These are phyloP conservation scores for Tilletiopsis washingtonensis DNA, from an alignment of 1,284 basidiomycete species.

Conservation along the genomic window DNA sequence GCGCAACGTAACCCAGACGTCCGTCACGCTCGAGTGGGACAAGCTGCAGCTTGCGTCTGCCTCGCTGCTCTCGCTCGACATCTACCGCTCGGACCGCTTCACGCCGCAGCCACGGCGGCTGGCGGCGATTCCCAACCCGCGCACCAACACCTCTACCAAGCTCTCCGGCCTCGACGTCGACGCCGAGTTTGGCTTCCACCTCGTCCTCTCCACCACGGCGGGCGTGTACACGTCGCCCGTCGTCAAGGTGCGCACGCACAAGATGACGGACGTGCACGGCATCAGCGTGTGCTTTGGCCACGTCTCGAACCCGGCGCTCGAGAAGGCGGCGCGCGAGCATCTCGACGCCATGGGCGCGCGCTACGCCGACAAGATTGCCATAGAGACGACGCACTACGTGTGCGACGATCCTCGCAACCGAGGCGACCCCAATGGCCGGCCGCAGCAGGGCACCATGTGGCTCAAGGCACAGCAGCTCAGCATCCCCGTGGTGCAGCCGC, in stretches of 20 bases:
- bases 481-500: constrained; percentile 44
- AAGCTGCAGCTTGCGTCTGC: constrained; percentile 35
- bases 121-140: constrained; percentile 41
- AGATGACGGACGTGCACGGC: constrained; percentile 40
- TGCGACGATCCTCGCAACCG: constrained; percentile 34
- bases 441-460: constrained; percentile 13
- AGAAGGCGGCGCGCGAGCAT: constrained; percentile 22
- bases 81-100: constrained; percentile 28
- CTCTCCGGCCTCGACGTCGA: constrained; percentile 41
- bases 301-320: constrained; percentile 19
- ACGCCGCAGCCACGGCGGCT: constrained; percentile 11
- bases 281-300: constrained; percentile 43
- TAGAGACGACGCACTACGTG: constrained; percentile 50
- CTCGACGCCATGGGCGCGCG: constrained; percentile 30
- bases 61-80: constrained; percentile 38
- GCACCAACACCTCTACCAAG: constrained; percentile 43
- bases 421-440: constrained; percentile 6
- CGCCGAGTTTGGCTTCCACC: constrained; percentile 44
- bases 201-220: constrained; percentile 42
- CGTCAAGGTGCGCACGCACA: constrained; percentile 37
- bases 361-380: constrained; percentile 84
- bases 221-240: constrained; percentile 34
- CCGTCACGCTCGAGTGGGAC: constrained; percentile 45
- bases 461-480: constrained; percentile 42
- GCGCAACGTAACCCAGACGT: constrained; percentile 44